Conservation (phyloP, 257 asterid genomes). For the Capsicum pubescens region DNA sequence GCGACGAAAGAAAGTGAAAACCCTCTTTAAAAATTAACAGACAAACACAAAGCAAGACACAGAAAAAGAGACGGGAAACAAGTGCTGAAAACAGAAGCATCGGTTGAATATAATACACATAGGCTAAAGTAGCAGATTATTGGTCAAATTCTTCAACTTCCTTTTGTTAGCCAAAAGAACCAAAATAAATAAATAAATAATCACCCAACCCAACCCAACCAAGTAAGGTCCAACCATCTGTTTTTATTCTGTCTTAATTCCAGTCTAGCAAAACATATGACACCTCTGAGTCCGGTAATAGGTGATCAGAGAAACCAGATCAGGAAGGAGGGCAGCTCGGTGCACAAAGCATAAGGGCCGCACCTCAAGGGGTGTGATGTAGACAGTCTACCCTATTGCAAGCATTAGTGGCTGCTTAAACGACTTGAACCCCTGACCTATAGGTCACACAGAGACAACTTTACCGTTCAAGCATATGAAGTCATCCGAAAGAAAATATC, state of each 20-base stretch:
- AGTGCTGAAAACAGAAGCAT: not conserved
- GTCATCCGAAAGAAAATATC: not conserved
- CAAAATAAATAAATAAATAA: not conserved
- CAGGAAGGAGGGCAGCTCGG: not conserved
- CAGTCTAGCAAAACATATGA: not conserved
- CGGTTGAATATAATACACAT: not conserved
- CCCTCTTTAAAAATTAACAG: conserved; percentile 2
- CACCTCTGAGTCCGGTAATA: not conserved
- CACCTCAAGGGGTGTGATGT: not conserved
- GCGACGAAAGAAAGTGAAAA: not conserved
- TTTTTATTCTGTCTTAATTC: conserved; percentile 14
- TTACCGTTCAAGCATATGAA: conserved; percentile 10
- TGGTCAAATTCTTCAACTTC: conserved; percentile 4
- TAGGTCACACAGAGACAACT: not conserved
- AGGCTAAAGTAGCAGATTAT: not conserved
- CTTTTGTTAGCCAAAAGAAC: conserved; percentile 9
- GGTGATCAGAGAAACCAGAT: not conserved
- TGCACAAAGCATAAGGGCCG: not conserved
- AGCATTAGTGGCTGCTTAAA: not conserved
- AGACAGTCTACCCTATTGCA: not conserved
- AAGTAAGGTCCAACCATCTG: not conserved
- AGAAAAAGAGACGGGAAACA: conserved; percentile 4
- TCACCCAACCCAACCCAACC: not conserved
- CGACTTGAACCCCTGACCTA: not conserved
- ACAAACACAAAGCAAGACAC: not conserved